Conservation (phyloP, 179 eudicot genomes). For the Corrigiola litoralis region DNA sequence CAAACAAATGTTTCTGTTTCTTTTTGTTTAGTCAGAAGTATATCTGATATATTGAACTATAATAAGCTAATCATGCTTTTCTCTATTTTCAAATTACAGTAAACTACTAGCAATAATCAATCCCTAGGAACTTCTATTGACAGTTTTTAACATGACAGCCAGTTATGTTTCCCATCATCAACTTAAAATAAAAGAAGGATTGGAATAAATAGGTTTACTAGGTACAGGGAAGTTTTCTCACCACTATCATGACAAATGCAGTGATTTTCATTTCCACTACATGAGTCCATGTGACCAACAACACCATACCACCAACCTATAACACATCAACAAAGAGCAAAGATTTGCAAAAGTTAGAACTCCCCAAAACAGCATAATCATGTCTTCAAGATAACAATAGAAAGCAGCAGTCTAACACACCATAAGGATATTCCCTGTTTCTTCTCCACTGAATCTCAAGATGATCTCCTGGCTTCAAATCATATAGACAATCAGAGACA, state of each 20-base stretch:
- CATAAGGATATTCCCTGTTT: conserved; percentile 63
- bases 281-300: conserved; percentile 72
- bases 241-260: conserved; percentile 64
- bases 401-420: conserved; percentile 27
- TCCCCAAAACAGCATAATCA: neutral
- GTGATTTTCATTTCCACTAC: conserved; percentile 35
- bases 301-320: conserved; percentile 98
- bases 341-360: neutral
- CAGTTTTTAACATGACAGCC: neutral
- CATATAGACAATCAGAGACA: conserved; percentile 51
- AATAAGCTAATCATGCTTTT: neutral
- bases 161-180: neutral
- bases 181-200: neutral
- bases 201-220: neutral
- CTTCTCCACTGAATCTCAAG: conserved; percentile 88
- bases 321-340: neutral
- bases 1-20: too few relatives aligned
- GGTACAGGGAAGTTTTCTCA: conserved; percentile 21
- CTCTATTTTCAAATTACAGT: neutral
- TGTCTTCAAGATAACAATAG: neutral
- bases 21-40: too few relatives aligned
- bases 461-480: conserved; percentile 71
- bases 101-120: neutral
- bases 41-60: neutral
- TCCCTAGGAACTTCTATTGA: neutral